phyloP scores from a whole-genome alignment of 139 green algal species.

The Picochlorum costavermella region DNA sequence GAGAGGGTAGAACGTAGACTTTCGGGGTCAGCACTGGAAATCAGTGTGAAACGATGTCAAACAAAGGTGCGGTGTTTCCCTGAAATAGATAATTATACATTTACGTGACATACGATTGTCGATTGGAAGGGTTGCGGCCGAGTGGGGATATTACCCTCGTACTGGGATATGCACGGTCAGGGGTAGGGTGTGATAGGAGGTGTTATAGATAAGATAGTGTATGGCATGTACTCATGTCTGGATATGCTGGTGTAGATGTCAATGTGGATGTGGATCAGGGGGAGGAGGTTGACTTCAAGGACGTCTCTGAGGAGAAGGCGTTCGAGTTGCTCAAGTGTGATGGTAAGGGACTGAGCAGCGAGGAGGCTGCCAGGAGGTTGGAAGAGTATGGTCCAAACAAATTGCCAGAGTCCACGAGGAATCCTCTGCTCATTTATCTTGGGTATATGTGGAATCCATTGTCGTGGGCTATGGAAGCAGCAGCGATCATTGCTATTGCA shows the following conservation, averaged over 20 bases:
- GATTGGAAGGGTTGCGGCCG: no score
- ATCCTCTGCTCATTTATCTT: constrained; percentile 43
- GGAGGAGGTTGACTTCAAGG: constrained; percentile 64
- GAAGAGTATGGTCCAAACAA: constrained; percentile 70
- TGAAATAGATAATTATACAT: no score
- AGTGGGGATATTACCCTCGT: no score
- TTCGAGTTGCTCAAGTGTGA: constrained; percentile 22
- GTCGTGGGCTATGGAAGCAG: constrained; percentile 74
- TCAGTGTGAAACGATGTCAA: no score
- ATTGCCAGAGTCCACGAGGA: constrained; percentile 58
- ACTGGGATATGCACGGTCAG: no score
- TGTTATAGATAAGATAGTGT: no score
- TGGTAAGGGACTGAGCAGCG: constrained; percentile 36
- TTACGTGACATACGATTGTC: no score
- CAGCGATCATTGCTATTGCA: constrained; percentile 73
- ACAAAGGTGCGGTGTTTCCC: no score
- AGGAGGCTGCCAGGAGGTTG: constrained; percentile 44
- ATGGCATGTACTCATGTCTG: no score
- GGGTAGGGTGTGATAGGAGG: no score
- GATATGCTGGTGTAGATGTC: constrained; percentile 16
- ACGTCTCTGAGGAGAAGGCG: constrained; percentile 29
- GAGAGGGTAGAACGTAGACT: no score
- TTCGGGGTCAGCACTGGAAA: no score
- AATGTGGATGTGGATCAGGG: constrained; percentile 13
- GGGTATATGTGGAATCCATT: constrained; percentile 73